Percentiles rank a stretch among this genome's conserved stretches.
phyloP scores from a whole-genome alignment of 352 stramenopile genomes.

The Vaucheria bursata region DNA sequence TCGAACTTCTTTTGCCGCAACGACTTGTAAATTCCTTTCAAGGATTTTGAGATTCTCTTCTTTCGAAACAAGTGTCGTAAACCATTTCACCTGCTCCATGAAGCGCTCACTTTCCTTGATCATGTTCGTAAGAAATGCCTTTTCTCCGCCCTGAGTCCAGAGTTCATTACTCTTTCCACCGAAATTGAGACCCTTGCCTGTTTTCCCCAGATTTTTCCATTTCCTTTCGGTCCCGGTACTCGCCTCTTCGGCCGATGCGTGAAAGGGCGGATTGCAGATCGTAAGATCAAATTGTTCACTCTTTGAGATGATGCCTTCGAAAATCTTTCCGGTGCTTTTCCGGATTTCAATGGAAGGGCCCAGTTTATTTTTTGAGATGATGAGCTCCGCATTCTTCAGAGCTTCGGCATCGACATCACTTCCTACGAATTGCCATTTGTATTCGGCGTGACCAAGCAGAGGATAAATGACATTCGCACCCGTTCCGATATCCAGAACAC shows the following conservation, averaged over 20 bases:
- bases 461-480: not conserved
- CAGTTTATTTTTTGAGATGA: not conserved
- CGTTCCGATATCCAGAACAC: not conserved
- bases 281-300: not conserved
- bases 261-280: not conserved
- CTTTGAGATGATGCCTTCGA: not conserved
- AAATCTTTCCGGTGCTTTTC: not conserved
- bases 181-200: not conserved
- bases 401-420: not conserved
- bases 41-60: not conserved
- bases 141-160: not conserved
- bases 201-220: not conserved
- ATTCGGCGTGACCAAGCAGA: not conserved
- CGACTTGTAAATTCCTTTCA: not conserved
- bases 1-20: not conserved
- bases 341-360: not conserved
- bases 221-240: not conserved
- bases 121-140: not conserved
- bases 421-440: not conserved
- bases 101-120: not conserved
- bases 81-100: not conserved
- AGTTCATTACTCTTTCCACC: not conserved
- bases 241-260: not conserved
- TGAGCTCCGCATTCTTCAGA: not conserved
- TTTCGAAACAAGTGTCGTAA: not conserved